Evolutionary conservation across 2,329 filamentous ascomycete species (phyloP).

Genomic region (Pseudogymnoascus destructans): DNA sequence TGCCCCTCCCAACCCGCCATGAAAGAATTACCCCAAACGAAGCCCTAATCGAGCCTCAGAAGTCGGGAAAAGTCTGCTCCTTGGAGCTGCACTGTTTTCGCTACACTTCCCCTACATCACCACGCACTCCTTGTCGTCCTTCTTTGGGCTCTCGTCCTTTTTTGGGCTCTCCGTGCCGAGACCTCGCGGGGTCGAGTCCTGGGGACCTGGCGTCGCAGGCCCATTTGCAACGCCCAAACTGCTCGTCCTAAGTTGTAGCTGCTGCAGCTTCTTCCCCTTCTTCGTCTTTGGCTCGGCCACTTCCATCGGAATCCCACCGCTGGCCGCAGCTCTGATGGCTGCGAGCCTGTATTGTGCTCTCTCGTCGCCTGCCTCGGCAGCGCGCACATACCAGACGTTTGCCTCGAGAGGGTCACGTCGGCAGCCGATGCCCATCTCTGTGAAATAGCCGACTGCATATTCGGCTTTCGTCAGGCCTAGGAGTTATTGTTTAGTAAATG

Average conservation of each 20-base stretch:
- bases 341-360: conserved; percentile 75
- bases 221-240: background rate
- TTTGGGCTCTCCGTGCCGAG: conserved; percentile 12
- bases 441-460: conserved; percentile 93
- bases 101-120: conserved; percentile 15
- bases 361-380: conserved; percentile 82
- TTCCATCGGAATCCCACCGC: conserved; percentile 27
- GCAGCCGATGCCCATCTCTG: conserved; percentile 95
- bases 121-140: conserved; percentile 18
- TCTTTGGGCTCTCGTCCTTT: conserved; percentile 16
- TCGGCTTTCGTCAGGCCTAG: conserved; percentile 48
- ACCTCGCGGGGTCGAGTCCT: background rate
- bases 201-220: background rate
- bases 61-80: background rate
- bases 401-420: conserved; percentile 88
- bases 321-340: conserved; percentile 74
- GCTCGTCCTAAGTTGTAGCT: conserved; percentile 9
- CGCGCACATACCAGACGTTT: conserved; percentile 96
- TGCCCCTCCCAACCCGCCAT: conserved; percentile 3
- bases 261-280: conserved; percentile 22
- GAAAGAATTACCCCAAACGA: background rate
- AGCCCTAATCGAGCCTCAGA: background rate
- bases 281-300: conserved; percentile 18
- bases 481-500: conserved; percentile 10
- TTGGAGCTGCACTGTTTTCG: background rate